These are phyloP conservation scores for Cladosporium sphaerospermum DNA, from an alignment of 2,329 filamentous ascomycete species.

Conservation along the genomic window DNA sequence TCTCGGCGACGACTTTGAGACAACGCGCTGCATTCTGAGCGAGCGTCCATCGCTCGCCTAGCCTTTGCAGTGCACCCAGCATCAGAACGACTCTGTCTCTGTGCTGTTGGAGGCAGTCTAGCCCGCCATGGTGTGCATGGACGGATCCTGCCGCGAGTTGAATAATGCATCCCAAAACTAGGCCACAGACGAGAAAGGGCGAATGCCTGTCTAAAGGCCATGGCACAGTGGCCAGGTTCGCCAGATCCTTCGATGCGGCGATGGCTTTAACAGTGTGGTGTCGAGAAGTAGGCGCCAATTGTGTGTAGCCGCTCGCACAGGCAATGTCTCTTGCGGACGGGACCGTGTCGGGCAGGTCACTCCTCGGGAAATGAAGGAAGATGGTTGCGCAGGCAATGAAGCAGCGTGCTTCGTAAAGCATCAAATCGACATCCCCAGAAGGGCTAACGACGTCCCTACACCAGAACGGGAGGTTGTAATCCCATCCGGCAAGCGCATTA, in stretches of 20 bases:
- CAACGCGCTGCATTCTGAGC: constrained; percentile 64
- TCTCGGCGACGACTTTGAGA: constrained; percentile 68
- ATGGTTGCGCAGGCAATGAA: constrained; percentile 60
- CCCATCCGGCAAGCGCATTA: constrained; percentile 65
- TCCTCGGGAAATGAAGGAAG: constrained; percentile 72
- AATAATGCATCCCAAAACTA: constrained; percentile 73
- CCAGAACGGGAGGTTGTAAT: constrained; percentile 65
- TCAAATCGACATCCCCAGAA: constrained; percentile 71
- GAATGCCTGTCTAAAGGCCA: constrained; percentile 67
- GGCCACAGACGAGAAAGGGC: constrained; percentile 76
- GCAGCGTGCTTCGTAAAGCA: constrained; percentile 89
- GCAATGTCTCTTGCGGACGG: constrained; percentile 45
- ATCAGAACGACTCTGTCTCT: constrained; percentile 63
- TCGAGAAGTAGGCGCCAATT: constrained; percentile 46
- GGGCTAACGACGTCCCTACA: constrained; percentile 66
- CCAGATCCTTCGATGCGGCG: constrained; percentile 70
- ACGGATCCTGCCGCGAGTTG: constrained; percentile 71
- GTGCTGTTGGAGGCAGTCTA: constrained; percentile 64
- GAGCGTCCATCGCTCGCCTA: constrained; percentile 66
- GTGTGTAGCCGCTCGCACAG: constrained; percentile 39
- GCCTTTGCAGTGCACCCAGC: constrained; percentile 64
- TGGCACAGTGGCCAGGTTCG: constrained; percentile 66
- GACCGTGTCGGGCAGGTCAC: constrained; percentile 60
- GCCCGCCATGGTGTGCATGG: constrained; percentile 31
- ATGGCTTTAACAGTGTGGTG: constrained; percentile 71